Conservation (phyloP, 129 eudicot species). For the Oenanthe sinensis region DNA sequence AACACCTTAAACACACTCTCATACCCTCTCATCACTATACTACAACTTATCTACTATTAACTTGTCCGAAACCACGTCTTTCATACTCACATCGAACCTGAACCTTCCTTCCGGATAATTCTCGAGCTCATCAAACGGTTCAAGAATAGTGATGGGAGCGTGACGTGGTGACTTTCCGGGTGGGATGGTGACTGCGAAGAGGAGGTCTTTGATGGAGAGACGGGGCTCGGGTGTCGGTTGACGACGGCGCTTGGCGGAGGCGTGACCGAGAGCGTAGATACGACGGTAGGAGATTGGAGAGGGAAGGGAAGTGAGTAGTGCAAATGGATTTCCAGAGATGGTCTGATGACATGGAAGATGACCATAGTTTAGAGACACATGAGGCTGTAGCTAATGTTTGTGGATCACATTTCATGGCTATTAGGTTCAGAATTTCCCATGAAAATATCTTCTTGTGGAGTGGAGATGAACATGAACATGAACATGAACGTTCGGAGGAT, state of each 20-base stretch:
- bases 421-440: slow-evolving; percentile 12
- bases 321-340: slow-evolving; percentile 63
- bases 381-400: slow-evolving; percentile 48
- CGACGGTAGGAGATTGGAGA: slow-evolving; percentile 39
- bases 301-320: slow-evolving; percentile 48
- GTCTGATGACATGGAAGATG: slow-evolving; percentile 51
- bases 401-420: slow-evolving; percentile 49
- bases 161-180: slow-evolving; percentile 10
- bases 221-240: slow-evolving; percentile 34
- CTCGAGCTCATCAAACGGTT: slow-evolving; percentile 25
- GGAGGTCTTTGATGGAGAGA: slow-evolving; percentile 26
- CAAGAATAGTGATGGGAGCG: slow-evolving; percentile 12
- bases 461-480: no score
- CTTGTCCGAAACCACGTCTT: slow-evolving; percentile 15
- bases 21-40: slow-evolving; percentile 45
- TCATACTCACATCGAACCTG: slow-evolving; percentile 26
- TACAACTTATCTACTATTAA: slow-evolving; percentile 42
- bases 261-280: slow-evolving; percentile 41
- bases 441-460: background rate
- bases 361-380: slow-evolving; percentile 60
- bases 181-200: slow-evolving; percentile 39
- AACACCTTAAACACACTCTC: slow-evolving; percentile 56
- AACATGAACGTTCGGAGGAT: no score
- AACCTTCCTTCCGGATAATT: slow-evolving; percentile 25
- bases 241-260: slow-evolving; percentile 37